These are phyloP conservation scores for Candida tropicalis DNA, from an alignment of 1,139 yeast genomes.

Conservation along the genomic window DNA sequence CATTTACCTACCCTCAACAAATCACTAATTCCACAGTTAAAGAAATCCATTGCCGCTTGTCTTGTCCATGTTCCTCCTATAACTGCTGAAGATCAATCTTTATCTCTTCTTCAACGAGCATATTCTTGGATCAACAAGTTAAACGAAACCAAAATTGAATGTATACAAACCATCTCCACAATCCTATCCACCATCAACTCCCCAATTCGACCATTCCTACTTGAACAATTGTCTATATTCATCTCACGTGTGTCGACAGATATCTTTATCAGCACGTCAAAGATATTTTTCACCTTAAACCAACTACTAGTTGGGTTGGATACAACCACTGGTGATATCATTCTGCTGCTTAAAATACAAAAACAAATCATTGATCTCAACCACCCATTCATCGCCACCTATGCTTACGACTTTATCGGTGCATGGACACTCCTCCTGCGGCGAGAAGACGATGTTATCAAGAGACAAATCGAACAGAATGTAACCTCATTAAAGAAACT, in stretches of 20 bases:
- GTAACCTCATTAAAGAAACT: conserved; percentile 9
- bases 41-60: conserved; percentile 29
- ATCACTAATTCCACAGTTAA: conserved; percentile 17
- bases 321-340: conserved; percentile 12
- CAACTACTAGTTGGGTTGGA: conserved; percentile 34
- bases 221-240: conserved; percentile 11
- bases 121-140: conserved; percentile 20
- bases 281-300: conserved; percentile 31
- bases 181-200: conserved; percentile 24
- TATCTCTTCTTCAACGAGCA: conserved; percentile 25
- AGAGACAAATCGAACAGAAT: conserved; percentile 10
- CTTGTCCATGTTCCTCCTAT: conserved; percentile 49
- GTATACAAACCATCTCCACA: conserved; percentile 18
- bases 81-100: conserved; percentile 34
- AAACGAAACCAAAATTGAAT: conserved; percentile 12
- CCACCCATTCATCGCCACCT: conserved; percentile 26
- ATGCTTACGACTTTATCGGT: conserved; percentile 38
- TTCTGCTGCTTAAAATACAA: conserved; percentile 24
- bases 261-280: conserved; percentile 27
- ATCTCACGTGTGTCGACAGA: conserved; percentile 8
- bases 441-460: conserved; percentile 3
- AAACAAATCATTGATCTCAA: conserved; percentile 20
- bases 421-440: conserved; percentile 28
- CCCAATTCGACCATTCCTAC: conserved; percentile 19
- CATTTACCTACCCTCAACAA: conserved; percentile 20